These are phyloP conservation scores for Sporothrix euskadiensis DNA, from an alignment of 2,329 filamentous ascomycete genomes.

Conservation along the genomic window DNA sequence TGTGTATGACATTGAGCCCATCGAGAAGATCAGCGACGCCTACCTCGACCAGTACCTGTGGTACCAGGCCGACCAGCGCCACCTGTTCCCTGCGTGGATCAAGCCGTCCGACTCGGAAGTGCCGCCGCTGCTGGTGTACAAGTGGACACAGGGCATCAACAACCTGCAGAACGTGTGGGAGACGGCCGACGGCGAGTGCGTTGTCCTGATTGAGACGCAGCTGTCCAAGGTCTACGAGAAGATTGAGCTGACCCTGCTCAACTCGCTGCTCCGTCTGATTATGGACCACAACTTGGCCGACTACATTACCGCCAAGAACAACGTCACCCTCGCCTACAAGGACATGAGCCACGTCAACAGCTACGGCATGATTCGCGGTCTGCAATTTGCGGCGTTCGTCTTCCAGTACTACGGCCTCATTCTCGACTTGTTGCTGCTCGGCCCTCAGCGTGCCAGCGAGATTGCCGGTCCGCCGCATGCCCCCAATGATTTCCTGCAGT, in stretches of 20 bases:
- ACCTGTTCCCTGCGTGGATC: constrained; percentile 97
- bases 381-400: constrained; percentile 97
- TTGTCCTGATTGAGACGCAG: constrained; percentile 97
- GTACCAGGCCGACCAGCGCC: constrained; percentile 97
- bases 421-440: constrained; percentile 86
- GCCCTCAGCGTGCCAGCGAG: constrained; percentile 93
- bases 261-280: constrained; percentile 87
- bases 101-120: constrained; percentile 99
- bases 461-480: constrained; percentile 91
- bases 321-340: constrained; percentile 98
- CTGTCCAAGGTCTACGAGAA: constrained; percentile 99
- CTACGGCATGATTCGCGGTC: constrained; percentile 95
- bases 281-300: constrained; percentile 99
- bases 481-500: constrained; percentile 97
- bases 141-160: constrained; percentile 99
- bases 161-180: constrained; percentile 96
- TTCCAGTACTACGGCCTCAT: constrained; percentile 99
- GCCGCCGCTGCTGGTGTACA: constrained; percentile 89
- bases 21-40: constrained; percentile 98
- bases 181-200: constrained; percentile 89
- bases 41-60: constrained; percentile 98
- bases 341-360: constrained; percentile 99
- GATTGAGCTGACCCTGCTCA: constrained; percentile 93
- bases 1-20: constrained; percentile 97
- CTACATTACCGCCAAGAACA: constrained; percentile 99